Conservation (phyloP, 441 rosid genomes). For the Bruguiera hainesii region DNA sequence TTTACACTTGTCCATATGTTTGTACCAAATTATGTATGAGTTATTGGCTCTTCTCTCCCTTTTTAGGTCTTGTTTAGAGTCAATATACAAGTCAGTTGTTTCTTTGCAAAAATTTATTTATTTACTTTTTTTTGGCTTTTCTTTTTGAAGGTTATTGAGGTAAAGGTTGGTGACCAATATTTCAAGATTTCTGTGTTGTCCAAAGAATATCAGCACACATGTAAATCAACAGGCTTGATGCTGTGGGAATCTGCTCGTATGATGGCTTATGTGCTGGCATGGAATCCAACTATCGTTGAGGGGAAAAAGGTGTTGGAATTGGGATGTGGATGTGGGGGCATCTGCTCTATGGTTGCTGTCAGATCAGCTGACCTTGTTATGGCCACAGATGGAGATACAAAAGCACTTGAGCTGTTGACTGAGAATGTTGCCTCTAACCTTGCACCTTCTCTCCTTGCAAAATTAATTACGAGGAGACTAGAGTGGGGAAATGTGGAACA, state of each 20-base stretch:
- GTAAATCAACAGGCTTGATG: conserved; percentile 91
- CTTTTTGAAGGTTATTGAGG: conserved; percentile 42
- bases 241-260: conserved; percentile 95
- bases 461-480: conserved; percentile 47
- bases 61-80: neutral
- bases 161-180: conserved; percentile 37
- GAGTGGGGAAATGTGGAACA: conserved; percentile 79
- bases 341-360: conserved; percentile 82
- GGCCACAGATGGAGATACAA: conserved; percentile 73
- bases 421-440: conserved; percentile 58
- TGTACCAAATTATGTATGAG: neutral
- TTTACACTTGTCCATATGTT: neutral
- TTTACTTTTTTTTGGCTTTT: neutral
- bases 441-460: conserved; percentile 34
- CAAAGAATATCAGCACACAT: conserved; percentile 81
- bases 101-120: neutral
- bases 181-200: conserved; percentile 64
- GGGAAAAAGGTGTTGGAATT: conserved; percentile 71
- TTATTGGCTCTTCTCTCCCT: neutral
- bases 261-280: conserved; percentile 73
- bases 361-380: conserved; percentile 56
- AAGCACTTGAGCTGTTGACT: conserved; percentile 53
- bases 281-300: conserved; percentile 64
- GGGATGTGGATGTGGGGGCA: conserved; percentile 80
- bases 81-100: neutral